phyloP scores from a whole-genome alignment of 2,329 filamentous ascomycete genomes.

The Aureobasidium melanogenum region DNA sequence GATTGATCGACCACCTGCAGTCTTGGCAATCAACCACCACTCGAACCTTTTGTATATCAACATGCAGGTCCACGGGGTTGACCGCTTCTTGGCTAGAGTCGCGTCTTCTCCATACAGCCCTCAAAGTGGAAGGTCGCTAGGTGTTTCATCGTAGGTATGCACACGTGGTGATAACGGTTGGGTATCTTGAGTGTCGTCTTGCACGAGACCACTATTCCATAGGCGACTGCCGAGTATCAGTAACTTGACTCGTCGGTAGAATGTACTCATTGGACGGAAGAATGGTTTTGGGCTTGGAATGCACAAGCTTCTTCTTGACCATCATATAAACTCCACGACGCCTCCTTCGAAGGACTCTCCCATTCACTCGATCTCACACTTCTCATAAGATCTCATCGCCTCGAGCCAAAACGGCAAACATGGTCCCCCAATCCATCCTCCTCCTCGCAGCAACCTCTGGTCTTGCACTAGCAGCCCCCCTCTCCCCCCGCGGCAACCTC shows the following conservation, averaged over 20 bases:
- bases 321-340: not conserved
- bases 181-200: not conserved
- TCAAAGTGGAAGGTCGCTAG: not conserved
- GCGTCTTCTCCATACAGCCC: not conserved
- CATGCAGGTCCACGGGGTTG: not conserved
- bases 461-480: constrained; percentile 18
- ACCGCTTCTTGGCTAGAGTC: not conserved
- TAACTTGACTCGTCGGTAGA: not conserved
- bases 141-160: not conserved
- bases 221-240: constrained; percentile 5
- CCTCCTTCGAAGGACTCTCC: not conserved
- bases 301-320: not conserved
- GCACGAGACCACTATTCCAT: not conserved
- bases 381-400: not conserved
- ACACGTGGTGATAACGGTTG: constrained; percentile 7
- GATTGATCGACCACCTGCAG: constrained; percentile 6
- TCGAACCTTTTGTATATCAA: constrained; percentile 2
- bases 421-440: constrained; percentile 17
- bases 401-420: constrained; percentile 1
- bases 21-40: not conserved
- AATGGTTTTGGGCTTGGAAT: not conserved
- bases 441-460: constrained; percentile 15
- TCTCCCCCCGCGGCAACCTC: constrained; percentile 21
- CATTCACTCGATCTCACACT: not conserved
- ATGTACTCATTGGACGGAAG: not conserved